Evolutionary conservation across 805 yeast genomes (phyloP), one percentile per base, ranked within the genome.

Genomic region (Candida pini): DNA sequence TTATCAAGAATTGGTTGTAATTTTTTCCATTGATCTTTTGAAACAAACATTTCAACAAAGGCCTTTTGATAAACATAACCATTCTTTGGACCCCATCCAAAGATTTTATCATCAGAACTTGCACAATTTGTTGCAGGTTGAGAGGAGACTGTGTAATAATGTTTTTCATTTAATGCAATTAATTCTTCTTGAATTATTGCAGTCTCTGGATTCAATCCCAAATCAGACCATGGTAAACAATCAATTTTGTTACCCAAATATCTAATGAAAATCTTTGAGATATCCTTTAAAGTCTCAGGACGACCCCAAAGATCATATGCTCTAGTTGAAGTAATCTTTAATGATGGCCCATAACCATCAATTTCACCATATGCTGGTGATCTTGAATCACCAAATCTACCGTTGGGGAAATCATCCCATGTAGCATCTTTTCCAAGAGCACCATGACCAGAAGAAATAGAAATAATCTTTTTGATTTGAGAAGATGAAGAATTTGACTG

Each of bases 321-420:
- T 50, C 70, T 75, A 24, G 72, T 68, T 9, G 78, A 71, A 6
- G 81, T 72, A 4, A 86, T 78, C 52, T 89, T 89, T 49, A 92
- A 71, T 3, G 83, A 76, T 0, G 97, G 96, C 2, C 97, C 97
- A 57, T 90, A 92, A 20, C 97, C 97, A 57, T 89, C 97, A 49
- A 90, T 86, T 62, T 90, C 97, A 66, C 97, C 98, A 60, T 84
- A 90, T 1, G 97, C 97, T 14, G 97, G 96, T 22, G 96, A 86
- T 50, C 92, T 70, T 0, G 96, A 84, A 62, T 88, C 95, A 63
- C 97, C 95, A 58, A 86, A 87, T 63, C 97, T 73, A 54, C 97
- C 96, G 60, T 89, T 87, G 18, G 96, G 92, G 60, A 86, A 89
- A 53, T 89, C 97, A 65, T 89, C 97, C 97, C 97, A 89, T 1